These are phyloP conservation scores for Termitomyces sp. DNA, from an alignment of 768 basidiomycete genomes.

Conservation along the genomic window DNA sequence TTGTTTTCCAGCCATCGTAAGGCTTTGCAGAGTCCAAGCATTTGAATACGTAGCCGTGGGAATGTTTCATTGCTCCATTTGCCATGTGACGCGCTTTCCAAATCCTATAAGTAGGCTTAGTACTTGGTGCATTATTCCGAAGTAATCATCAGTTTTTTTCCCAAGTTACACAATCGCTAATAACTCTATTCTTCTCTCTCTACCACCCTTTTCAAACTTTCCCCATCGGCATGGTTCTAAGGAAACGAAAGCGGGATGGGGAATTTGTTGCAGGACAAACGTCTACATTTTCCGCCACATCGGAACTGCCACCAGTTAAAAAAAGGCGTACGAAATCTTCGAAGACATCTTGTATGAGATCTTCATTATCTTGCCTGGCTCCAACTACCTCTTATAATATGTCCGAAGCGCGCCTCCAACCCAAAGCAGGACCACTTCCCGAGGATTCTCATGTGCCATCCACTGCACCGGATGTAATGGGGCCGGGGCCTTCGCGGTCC, in stretches of 20 bases:
- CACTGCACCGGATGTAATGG: not conserved
- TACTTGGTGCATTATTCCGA: not conserved
- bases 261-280: conserved; percentile 15
- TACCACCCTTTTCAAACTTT: not conserved
- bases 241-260: conserved; percentile 25
- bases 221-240: conserved; percentile 12
- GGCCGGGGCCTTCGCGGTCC: not conserved
- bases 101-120: no score
- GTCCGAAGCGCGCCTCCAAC: not conserved
- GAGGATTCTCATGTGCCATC: not conserved
- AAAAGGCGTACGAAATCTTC: conserved; percentile 13
- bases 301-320: conserved; percentile 13
- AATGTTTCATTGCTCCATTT: conserved; percentile 5
- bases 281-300: not conserved
- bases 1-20: conserved; percentile 15
- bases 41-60: conserved; percentile 13
- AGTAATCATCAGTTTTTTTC: not conserved
- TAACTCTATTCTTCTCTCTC: not conserved
- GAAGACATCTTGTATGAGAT: not conserved
- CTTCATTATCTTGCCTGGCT: not conserved
- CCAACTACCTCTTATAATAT: not conserved
- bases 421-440: not conserved
- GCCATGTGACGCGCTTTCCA: not conserved
- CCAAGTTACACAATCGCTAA: not conserved
- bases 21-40: conserved; percentile 9